Evolutionary conservation across 148 eudicot species (phyloP), one percentile per base, ranked within the genome.

Genomic region (Camellia japonica): DNA sequence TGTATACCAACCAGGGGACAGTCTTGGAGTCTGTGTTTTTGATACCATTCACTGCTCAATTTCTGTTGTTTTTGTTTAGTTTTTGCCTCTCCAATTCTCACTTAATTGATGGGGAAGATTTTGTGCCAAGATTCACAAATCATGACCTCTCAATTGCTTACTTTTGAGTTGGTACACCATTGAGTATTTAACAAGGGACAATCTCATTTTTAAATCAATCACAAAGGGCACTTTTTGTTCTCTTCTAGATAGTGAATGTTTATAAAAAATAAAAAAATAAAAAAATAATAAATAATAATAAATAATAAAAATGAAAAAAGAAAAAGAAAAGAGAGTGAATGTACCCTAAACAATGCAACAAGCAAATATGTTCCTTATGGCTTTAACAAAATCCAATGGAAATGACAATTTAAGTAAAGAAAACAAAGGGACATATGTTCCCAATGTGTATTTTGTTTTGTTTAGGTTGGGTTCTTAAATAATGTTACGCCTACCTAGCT

Each of bases 1-100:
- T 51, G 74, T 71, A 51, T 20, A 47, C 58, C 56, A 71, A n/a
- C 58, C 44, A 52, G 0, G 60, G 46, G 23, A 77, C 79, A 63
- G 70, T 63, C 68, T 64, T 63, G 20, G 19, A 76, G 58, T 10
- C 58, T 49, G 44, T 61, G 18, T 44, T 46, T 61, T 23, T 51
- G 20, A 20, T 47, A 4, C 42, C 71, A 52, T 49, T 64, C 23
- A 6, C 58, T 44, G n/a, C 69, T n/a, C 79, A 11, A 47, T 19
- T 62, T 49, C 20, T n/a, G 76, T 73, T 72, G 59, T 43, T 72
- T 72, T 12, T 23, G 61, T 16, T 30, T 30, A 30, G 38, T 30
- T 30, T 20, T 18, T 7, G 46, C 62, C 15, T 0, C 5, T 62
- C 46, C n/a, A 1, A 5, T 47, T 71, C 74, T 20, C 74, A 71